Percentiles rank a stretch among this genome's conserved stretches.
Conservation (phyloP, 192 early-diverging fungal genomes). For the Umbelopsis sp. region DNA sequence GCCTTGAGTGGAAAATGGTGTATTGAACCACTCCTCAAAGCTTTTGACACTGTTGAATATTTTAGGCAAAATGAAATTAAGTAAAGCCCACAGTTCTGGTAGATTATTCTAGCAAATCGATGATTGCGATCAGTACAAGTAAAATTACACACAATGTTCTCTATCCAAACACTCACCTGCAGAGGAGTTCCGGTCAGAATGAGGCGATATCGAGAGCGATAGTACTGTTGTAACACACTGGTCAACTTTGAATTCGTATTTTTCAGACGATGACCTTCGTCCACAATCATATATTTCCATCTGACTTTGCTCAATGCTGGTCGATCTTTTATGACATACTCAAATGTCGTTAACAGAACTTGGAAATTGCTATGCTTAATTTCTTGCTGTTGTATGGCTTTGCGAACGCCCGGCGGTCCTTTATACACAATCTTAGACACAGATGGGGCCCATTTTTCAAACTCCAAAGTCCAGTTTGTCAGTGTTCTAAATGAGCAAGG, state of each 20-base stretch:
- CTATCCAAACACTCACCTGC: slow-evolving; percentile 56
- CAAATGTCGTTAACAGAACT: slow-evolving; percentile 94
- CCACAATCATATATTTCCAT: slow-evolving; percentile 99
- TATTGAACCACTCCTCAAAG: slow-evolving; percentile 99
- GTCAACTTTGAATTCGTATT: slow-evolving; percentile 91
- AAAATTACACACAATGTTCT: not conserved
- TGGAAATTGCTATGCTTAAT: slow-evolving; percentile 87
- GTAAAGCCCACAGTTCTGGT: slow-evolving; percentile 93
- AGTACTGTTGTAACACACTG: slow-evolving; percentile 81
- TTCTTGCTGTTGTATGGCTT: slow-evolving; percentile 65
- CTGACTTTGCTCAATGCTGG: slow-evolving; percentile 84
- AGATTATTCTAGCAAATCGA: slow-evolving; percentile 79
- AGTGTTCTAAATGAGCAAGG: slow-evolving; percentile 61
- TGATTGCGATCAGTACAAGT: not conserved
- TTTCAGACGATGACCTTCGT: slow-evolving; percentile 99
- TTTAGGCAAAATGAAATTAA: slow-evolving; percentile 95
- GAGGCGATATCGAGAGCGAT: slow-evolving; percentile 88
- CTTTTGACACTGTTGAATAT: slow-evolving; percentile 96
- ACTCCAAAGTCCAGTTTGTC: slow-evolving; percentile 96
- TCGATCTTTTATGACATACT: slow-evolving; percentile 94
- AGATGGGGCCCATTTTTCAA: slow-evolving; percentile 96
- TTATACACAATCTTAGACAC: slow-evolving; percentile 92
- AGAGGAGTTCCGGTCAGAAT: slow-evolving; percentile 98
- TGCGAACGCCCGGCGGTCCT: slow-evolving; percentile 79
- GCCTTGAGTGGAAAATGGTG: slow-evolving; percentile 83